Evolutionary conservation across 352 stramenopile species (phyloP).

Genomic region (Phytophthora hybrid): DNA sequence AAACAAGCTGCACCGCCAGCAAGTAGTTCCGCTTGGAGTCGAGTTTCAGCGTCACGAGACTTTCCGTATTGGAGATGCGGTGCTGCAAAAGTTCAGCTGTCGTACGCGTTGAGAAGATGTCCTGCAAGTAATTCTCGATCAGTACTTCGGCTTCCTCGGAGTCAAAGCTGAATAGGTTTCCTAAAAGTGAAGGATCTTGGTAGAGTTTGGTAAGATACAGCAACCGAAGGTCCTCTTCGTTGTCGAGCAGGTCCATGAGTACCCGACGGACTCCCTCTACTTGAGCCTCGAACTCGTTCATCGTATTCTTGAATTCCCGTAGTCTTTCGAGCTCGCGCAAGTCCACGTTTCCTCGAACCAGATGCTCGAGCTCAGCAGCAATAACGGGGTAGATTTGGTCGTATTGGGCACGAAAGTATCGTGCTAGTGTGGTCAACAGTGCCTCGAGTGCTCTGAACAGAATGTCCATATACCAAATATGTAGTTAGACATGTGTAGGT

Average conservation of each 20-base stretch:
- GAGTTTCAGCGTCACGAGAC: constrained; percentile 63
- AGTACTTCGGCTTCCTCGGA: constrained; percentile 61
- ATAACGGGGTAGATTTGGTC: constrained; percentile 35
- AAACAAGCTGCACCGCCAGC: constrained; percentile 25
- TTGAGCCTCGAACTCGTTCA: constrained; percentile 60
- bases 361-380: constrained; percentile 41
- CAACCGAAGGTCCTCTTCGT: constrained; percentile 53
- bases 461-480: neutral
- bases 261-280: constrained; percentile 50
- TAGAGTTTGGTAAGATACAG: constrained; percentile 62
- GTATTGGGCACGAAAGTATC: constrained; percentile 48
- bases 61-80: constrained; percentile 66
- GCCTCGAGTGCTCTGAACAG: constrained; percentile 43
- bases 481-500: neutral
- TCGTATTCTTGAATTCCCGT: constrained; percentile 55
- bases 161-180: constrained; percentile 53
- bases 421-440: constrained; percentile 46
- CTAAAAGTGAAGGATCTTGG: constrained; percentile 42
- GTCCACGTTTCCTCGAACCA: constrained; percentile 39
- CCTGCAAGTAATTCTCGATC: constrained; percentile 64
- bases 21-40: constrained; percentile 69
- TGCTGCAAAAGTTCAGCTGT: constrained; percentile 62
- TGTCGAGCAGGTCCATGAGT: constrained; percentile 57
- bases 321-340: constrained; percentile 48
- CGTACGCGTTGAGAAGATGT: constrained; percentile 66